These are phyloP conservation scores for Kluyveromyces siamensis DNA, from an alignment of 805 yeast genomes.

Conservation along the genomic window DNA sequence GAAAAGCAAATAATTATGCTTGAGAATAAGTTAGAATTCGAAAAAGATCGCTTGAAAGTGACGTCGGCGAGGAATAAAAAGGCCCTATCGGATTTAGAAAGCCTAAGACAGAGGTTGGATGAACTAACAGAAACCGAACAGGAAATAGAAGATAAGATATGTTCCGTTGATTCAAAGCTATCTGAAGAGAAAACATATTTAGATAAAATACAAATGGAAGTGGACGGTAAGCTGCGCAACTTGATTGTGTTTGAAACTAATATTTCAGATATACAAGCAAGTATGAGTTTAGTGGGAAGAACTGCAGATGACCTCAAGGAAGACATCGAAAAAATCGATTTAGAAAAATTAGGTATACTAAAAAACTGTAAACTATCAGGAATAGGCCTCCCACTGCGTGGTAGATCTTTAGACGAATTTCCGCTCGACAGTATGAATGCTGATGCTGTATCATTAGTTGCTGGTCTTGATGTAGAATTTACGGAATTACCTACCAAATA, in stretches of 20 bases:
- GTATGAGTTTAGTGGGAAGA: constrained; percentile 26
- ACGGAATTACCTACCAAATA: constrained; percentile 35
- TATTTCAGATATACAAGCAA: constrained; percentile 29
- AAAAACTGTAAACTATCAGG: constrained; percentile 70
- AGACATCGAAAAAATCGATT: constrained; percentile 40
- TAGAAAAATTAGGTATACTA: constrained; percentile 50
- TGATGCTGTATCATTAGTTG: constrained; percentile 32
- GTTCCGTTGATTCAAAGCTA: constrained; percentile 33
- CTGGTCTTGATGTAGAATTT: constrained; percentile 50
- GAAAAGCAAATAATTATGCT: constrained; percentile 53
- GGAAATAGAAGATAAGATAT: constrained; percentile 26
- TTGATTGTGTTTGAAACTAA: constrained; percentile 42
- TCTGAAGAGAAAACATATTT: constrained; percentile 32
- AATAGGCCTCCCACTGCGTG: constrained; percentile 50
- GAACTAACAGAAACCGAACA: constrained; percentile 29
- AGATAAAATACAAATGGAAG: constrained; percentile 25
- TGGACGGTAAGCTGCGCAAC: constrained; percentile 24
- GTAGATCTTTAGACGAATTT: constrained; percentile 51
- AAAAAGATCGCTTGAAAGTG: constrained; percentile 47
- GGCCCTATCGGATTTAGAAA: constrained; percentile 32
- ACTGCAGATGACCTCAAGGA: constrained; percentile 39
- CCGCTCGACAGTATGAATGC: constrained; percentile 47
- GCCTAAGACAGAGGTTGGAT: constrained; percentile 29
- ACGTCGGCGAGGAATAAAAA: constrained; percentile 38
- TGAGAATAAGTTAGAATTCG: constrained; percentile 56